Conservation (phyloP, 495 filamentous ascomycete species). For the Xylaria nigripes region DNA sequence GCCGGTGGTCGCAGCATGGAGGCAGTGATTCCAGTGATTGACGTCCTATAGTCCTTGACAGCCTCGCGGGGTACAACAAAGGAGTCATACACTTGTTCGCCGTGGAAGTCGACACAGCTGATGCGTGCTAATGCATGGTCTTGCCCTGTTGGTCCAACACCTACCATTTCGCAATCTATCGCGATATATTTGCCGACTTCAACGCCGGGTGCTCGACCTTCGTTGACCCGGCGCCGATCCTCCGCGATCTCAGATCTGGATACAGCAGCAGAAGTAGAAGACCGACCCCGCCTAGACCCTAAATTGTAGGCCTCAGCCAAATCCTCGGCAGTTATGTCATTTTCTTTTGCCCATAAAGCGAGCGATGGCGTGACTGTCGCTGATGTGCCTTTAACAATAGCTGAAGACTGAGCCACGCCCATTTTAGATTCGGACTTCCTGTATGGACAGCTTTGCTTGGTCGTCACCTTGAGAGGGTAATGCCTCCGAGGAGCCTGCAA, state of each 20-base stretch:
- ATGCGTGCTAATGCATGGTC: conserved; percentile 68
- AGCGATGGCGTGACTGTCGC: conserved; percentile 31
- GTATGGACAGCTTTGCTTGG: background rate
- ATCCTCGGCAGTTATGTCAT: conserved; percentile 54
- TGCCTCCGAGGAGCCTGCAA: conserved; percentile 1
- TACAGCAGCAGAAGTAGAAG: conserved; percentile 3
- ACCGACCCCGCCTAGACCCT: conserved; percentile 22
- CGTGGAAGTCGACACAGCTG: conserved; percentile 86
- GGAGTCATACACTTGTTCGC: conserved; percentile 81
- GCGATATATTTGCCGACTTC: conserved; percentile 80
- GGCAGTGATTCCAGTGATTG: conserved; percentile 69
- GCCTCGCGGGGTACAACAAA: conserved; percentile 58
- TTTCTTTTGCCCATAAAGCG: conserved; percentile 42
- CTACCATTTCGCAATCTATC: conserved; percentile 98
- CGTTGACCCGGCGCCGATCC: conserved; percentile 33
- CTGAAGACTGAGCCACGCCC: conserved; percentile 32
- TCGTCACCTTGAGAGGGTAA: background rate
- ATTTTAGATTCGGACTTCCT: conserved; percentile 14
- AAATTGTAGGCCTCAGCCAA: conserved; percentile 52
- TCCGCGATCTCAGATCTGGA: conserved; percentile 5
- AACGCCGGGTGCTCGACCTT: conserved; percentile 37
- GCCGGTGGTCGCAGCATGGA: conserved; percentile 52
- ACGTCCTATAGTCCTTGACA: conserved; percentile 84
- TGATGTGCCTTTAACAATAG: conserved; percentile 20
- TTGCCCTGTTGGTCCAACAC: conserved; percentile 64